These are phyloP conservation scores for Yamadazyma aaseri DNA, from an alignment of 1,139 yeast genomes.

Conservation along the genomic window DNA sequence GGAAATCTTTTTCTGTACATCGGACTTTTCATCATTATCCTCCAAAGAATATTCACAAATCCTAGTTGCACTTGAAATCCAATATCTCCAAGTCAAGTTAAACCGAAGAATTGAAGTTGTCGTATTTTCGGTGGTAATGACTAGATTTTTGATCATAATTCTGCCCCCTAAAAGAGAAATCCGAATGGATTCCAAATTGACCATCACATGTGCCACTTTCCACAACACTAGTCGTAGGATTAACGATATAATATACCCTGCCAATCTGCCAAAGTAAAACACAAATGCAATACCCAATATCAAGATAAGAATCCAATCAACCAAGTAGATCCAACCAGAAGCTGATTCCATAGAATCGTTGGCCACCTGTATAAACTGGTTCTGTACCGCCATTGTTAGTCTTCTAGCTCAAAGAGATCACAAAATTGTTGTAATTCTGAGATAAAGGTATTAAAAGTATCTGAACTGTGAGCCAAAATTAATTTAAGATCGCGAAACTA, in stretches of 20 bases:
- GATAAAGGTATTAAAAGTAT: too few relatives aligned
- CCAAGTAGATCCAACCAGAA: constrained; percentile 69
- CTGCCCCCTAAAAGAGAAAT: constrained; percentile 82
- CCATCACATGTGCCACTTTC: constrained; percentile 53
- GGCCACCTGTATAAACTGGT: constrained; percentile 16
- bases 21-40: constrained; percentile 12
- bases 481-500: too few relatives aligned
- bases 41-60: constrained; percentile 38
- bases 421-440: too few relatives aligned
- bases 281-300: constrained; percentile 61
- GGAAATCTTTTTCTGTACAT: constrained; percentile 13
- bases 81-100: constrained; percentile 85
- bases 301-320: constrained; percentile 75
- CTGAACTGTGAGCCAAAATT: too few relatives aligned
- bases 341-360: constrained; percentile 17
- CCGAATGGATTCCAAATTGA: constrained; percentile 71
- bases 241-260: constrained; percentile 61
- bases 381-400: constrained; percentile 15
- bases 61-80: constrained; percentile 60
- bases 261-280: constrained; percentile 72
- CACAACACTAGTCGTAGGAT: constrained; percentile 58
- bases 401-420: too few relatives aligned
- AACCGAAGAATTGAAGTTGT: constrained; percentile 70
- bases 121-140: constrained; percentile 67
- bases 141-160: constrained; percentile 69